Evolutionary conservation across 225 moss, liverwort and hornwort species (phyloP), one percentile per base, ranked within the genome.

Genomic region (Pleurozium schreberi): DNA sequence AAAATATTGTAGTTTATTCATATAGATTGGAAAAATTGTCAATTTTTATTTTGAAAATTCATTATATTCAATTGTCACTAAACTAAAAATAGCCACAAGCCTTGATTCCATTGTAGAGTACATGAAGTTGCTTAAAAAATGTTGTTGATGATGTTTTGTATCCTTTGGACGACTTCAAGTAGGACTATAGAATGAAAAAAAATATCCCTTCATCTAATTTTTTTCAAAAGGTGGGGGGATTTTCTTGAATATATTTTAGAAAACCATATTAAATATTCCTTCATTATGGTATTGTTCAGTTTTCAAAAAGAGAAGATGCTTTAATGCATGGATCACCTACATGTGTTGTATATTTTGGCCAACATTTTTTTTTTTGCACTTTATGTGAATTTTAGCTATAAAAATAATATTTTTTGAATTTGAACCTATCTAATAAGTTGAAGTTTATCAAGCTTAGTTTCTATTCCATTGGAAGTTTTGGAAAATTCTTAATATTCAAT

Each of bases 251-350:
- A 6, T 5, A 22, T 53, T 53, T 25, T 0, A 55, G 0, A 14
- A 4, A 55, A 38, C 10, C 16, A 15, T 16, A 38, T 55, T 25
- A 10, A 36, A 38, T 14, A 50, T 36, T 76, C 1, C 0, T 0
- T 55, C 14, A 36, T 16, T 57, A 11, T n/a, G 1, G 4, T 7
- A 57, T n/a, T 17, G 10, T n/a, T n/a, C 11, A n/a, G 0, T 57
- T 57, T 79, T 57, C 4, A 38, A 26, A 57, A 55, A 9, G 6
- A 0, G 3, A 79, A n/a, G 26, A 57, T n/a, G 6, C 17, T n/a
- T n/a, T 79, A 57, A n/a, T 18, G 0, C 1, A 4, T 0, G 0
- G 1, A 57, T 79, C 17, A 27, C 6, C 14, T 6, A 10, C 7
- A 18, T n/a, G 26, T 57, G 57, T 20, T 7, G 1, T 27, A 17